phyloP scores from a whole-genome alignment of 148 eudicot species.

The Cornus controversa region DNA sequence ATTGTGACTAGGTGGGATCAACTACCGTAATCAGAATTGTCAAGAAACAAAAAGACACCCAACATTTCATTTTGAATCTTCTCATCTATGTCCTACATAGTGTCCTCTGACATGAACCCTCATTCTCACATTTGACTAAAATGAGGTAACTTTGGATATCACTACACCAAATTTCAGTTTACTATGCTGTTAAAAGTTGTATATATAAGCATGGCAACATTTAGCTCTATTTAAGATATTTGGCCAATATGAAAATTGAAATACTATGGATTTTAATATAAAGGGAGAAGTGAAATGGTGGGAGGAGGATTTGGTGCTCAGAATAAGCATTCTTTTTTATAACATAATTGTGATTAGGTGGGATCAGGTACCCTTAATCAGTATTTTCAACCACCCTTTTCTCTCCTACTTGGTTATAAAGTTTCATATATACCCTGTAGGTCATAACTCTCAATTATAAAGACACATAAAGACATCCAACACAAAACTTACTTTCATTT shows the following conservation, averaged over 20 bases:
- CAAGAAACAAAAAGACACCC: no score
- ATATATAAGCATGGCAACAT: background rate
- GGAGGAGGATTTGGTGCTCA: conserved; percentile 20
- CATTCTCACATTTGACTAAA: no score
- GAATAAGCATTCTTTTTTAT: conserved; percentile 15
- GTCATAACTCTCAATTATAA: background rate
- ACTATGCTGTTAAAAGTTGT: background rate
- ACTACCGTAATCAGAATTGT: no score
- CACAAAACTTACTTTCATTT: background rate
- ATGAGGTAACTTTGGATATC: background rate
- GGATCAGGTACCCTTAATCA: conserved; percentile 17
- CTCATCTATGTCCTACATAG: no score
- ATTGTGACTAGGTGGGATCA: no score
- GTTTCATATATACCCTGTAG: background rate
- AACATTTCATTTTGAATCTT: no score
- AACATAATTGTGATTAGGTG: conserved; percentile 14
- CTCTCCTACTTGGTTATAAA: background rate
- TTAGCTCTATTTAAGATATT: background rate
- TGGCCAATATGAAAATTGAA: background rate
- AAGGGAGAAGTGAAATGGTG: background rate
- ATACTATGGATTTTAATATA: background rate
- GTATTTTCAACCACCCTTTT: conserved; percentile 5
- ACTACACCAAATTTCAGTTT: background rate
- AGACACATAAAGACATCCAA: background rate
- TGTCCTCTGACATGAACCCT: no score